Percentiles rank a stretch among this genome's conserved stretches.
Conservation (phyloP, 768 basidiomycete genomes). For the Dictyophora rubrovolvata region DNA sequence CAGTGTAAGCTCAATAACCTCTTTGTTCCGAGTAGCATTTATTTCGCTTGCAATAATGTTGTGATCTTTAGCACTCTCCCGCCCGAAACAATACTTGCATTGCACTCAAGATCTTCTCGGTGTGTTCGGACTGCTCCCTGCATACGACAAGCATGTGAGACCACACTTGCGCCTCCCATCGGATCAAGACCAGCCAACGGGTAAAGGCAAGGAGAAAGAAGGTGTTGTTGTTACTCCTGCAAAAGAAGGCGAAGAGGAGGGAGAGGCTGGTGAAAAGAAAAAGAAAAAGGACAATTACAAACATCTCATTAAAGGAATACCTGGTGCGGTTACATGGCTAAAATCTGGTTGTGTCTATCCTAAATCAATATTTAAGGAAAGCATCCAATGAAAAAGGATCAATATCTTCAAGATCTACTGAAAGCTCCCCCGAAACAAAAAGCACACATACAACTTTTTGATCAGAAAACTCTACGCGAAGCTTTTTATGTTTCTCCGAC, state of each 20-base stretch:
- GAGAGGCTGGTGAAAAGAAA: constrained; percentile 47
- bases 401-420: constrained; percentile 57
- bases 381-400: constrained; percentile 73
- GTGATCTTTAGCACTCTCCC: not conserved
- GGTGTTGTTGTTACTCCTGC: constrained; percentile 24
- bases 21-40: not conserved
- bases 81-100: constrained; percentile 32
- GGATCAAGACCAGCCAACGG: constrained; percentile 16
- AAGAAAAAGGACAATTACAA: constrained; percentile 73
- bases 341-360: not conserved
- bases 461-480: constrained; percentile 55
- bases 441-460: constrained; percentile 51
- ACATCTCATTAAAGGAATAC: constrained; percentile 65
- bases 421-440: constrained; percentile 62
- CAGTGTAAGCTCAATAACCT: constrained; percentile 3
- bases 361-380: constrained; percentile 38
- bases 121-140: constrained; percentile 56
- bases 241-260: constrained; percentile 42
- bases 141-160: constrained; percentile 80
- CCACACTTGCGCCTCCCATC: constrained; percentile 31
- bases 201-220: constrained; percentile 23
- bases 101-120: constrained; percentile 75
- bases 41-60: not conserved
- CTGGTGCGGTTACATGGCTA: constrained; percentile 36
- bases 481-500: constrained; percentile 58